Evolutionary conservation across 495 filamentous ascomycete species (phyloP).

Genomic region (Trichocladium uniseriatum): DNA sequence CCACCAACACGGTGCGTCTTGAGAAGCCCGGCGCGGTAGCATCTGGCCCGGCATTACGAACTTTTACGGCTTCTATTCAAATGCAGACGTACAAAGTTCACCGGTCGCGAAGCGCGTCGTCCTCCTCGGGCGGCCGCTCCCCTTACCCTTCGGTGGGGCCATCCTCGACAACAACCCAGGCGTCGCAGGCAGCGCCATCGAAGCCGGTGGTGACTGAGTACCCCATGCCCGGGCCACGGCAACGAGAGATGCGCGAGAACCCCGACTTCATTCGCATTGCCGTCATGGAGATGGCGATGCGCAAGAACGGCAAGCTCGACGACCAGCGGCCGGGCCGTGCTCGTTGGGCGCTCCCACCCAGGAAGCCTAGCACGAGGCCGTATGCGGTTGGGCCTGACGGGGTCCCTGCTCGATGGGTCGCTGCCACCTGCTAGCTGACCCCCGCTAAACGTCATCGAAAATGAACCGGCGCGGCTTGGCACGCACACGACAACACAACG

Average conservation of each 20-base stretch:
- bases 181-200: conserved; percentile 22
- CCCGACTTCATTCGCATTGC: conserved; percentile 88
- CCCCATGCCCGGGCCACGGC: conserved; percentile 48
- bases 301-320: conserved; percentile 79
- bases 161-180: conserved; percentile 33
- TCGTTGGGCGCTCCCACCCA: conserved; percentile 76
- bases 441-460: conserved; percentile 1
- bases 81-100: conserved; percentile 72
- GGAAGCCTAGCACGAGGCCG: conserved; percentile 48
- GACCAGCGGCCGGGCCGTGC: conserved; percentile 75
- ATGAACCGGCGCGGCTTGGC: conserved; percentile 1
- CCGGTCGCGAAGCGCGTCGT: conserved; percentile 32
- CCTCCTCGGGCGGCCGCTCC: conserved; percentile 25
- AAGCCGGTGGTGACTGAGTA: conserved; percentile 24
- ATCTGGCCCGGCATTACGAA: conserved; percentile 20
- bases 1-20: conserved; percentile 56
- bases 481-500: background rate
- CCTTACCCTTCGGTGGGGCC: conserved; percentile 26
- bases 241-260: conserved; percentile 88
- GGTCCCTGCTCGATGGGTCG: conserved; percentile 44
- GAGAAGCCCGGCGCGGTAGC: conserved; percentile 42
- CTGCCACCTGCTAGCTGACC: conserved; percentile 14
- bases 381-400: conserved; percentile 45
- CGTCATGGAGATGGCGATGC: conserved; percentile 97
- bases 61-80: conserved; percentile 69